Base-by-base conservation (phyloP, 1,284 basidiomycete genomes). In the Porogramme epimiltina region DNA sequence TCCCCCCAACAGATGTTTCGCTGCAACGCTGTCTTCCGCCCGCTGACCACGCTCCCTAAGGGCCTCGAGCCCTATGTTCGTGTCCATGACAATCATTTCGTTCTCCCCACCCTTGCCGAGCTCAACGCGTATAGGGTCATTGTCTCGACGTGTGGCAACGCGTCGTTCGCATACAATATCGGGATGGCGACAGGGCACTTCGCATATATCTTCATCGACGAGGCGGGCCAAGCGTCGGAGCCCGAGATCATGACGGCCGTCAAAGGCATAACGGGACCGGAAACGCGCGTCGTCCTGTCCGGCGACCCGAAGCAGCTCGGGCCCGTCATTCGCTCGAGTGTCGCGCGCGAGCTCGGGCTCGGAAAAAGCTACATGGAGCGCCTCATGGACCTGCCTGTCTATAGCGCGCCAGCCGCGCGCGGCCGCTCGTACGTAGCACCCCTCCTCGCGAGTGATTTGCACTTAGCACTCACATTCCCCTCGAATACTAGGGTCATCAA, bases 161-260 rank as follows among this genome's bases (percentile, higher is more conserved):
- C 84, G 0, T 78, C 79, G 0, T 76, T 85, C 34, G 72, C 75
- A 3, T 73, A 75, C 28, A 79, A 79, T 0, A 73, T 85, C 26
- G 84, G 84, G 0, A 73, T 86, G 41, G 65, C 73, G 0, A 70
- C 76, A 4, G 84, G 82, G 0, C 82, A 86, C 65, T 87, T 80
- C 60, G 73, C 68, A 1, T 78, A 85, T 52, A 82, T 87, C n/a
- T 83, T 87, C 59, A 67, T 85, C 8, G 84, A 87, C 61, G 84
- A 87, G 58, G 84, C 84, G 3, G 84, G 81, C 0, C 84, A 87
- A 56, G 82, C 81, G 0, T 77, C 74, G 13, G 83, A 85, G 58
- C 79, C 81, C 0, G 81, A 84, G 55, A 67, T 73, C 10, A 79
- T 84, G 70, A 71, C 82, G 1, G 71, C 80, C 0, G n/a, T 85